Conservation (phyloP, 2,329 filamentous ascomycete species). For the Cladophialophora immunda region DNA sequence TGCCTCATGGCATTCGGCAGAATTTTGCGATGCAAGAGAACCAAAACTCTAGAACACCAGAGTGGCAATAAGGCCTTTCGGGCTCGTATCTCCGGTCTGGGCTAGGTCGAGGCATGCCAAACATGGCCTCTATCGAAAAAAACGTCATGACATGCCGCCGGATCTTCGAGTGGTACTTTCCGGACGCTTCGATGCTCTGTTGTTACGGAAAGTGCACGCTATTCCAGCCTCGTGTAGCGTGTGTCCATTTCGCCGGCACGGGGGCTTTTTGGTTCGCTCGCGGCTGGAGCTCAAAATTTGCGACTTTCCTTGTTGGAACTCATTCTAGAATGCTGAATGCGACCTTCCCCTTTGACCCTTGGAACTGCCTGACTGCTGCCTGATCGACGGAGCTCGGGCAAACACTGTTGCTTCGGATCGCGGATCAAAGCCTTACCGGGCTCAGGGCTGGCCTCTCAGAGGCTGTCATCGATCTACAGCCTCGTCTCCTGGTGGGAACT, state of each 20-base stretch:
- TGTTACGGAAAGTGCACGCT: background rate
- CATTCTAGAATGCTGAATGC: background rate
- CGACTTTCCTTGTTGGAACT: background rate
- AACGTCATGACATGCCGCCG: background rate
- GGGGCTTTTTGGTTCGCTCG: background rate
- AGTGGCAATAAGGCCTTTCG: background rate
- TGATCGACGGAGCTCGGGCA: background rate
- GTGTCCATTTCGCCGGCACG: background rate
- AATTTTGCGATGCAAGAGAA: background rate
- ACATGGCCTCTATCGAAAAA: background rate
- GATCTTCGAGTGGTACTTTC: background rate
- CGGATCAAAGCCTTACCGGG: slow-evolving; percentile 17
- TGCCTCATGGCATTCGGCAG: background rate
- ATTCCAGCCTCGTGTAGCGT: background rate
- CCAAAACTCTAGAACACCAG: background rate
- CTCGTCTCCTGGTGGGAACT: slow-evolving; percentile 22
- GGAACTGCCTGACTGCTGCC: slow-evolving; percentile 4
- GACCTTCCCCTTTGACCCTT: background rate
- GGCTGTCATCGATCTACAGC: slow-evolving; percentile 14
- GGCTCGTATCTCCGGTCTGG: slow-evolving; percentile 1
- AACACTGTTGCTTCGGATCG: slow-evolving; percentile 1
- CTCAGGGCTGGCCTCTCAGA: slow-evolving; percentile 11
- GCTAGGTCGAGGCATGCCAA: background rate
- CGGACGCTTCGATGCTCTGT: background rate
- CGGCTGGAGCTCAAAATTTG: background rate